Conservation (phyloP, 2,329 filamentous ascomycete species). For the Penicillium sp. region DNA sequence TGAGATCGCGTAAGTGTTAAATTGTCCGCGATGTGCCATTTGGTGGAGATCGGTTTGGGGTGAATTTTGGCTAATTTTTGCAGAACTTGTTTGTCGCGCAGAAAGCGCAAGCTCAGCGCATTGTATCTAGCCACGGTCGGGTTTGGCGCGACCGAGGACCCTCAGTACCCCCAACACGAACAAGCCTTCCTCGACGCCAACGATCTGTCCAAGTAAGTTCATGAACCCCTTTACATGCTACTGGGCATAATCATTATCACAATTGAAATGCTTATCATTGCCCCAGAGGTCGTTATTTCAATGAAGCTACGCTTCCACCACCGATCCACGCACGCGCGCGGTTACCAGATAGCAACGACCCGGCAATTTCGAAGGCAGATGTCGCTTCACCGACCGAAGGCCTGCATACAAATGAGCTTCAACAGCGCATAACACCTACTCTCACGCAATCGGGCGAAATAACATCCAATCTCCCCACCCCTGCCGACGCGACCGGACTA, state of each 20-base stretch:
- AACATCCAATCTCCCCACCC: slow-evolving; percentile 10
- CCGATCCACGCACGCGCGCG: slow-evolving; percentile 31
- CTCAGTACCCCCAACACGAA: slow-evolving; percentile 51
- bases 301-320: slow-evolving; percentile 55
- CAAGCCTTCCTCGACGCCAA: slow-evolving; percentile 59
- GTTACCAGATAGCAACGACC: slow-evolving; percentile 26
- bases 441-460: slow-evolving; percentile 1
- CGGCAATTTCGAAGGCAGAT: slow-evolving; percentile 29
- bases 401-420: slow-evolving; percentile 13
- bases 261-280: slow-evolving; percentile 22
- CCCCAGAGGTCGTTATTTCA: slow-evolving; percentile 57
- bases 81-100: slow-evolving; percentile 67
- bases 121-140: slow-evolving; percentile 78
- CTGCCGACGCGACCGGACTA: slow-evolving; percentile 7
- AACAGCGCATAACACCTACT: slow-evolving; percentile 2
- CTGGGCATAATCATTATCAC: background rate
- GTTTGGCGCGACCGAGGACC: slow-evolving; percentile 54
- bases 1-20: slow-evolving; percentile 53
- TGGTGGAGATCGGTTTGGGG: slow-evolving; percentile 8
- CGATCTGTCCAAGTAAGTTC: slow-evolving; percentile 58
- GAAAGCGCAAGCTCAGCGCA: slow-evolving; percentile 88
- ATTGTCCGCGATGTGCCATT: slow-evolving; percentile 17
- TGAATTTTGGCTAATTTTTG: slow-evolving; percentile 40
- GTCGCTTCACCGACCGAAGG: slow-evolving; percentile 26
- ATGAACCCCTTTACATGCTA: slow-evolving; percentile 3